Evolutionary conservation across 192 early-diverging fungal genomes (phyloP).

Genomic region (Mortierella hygrophila): DNA sequence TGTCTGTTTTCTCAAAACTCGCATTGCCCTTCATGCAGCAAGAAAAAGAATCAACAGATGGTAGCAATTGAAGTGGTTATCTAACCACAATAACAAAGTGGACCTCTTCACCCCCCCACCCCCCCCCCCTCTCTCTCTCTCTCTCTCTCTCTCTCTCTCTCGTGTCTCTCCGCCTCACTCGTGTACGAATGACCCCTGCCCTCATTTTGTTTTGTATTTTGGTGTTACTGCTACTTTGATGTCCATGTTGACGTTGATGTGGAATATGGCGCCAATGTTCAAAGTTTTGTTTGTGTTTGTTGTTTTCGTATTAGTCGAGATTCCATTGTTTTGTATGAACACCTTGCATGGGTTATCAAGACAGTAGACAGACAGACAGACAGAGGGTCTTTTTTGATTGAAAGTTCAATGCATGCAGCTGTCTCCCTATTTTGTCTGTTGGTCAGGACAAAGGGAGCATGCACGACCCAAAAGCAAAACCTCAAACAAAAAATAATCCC

Average conservation of each 20-base stretch:
- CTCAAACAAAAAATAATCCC: not conserved
- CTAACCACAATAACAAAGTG: not conserved
- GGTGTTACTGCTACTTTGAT: not conserved
- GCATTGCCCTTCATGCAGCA: not conserved
- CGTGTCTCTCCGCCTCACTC: not conserved
- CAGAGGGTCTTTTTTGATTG: not conserved
- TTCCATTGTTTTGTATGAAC: not conserved
- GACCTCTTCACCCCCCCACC: not conserved
- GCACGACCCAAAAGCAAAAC: not conserved
- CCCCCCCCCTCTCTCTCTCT: not conserved
- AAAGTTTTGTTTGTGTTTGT: not conserved
- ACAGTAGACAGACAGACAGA: not conserved
- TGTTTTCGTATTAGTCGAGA: not conserved
- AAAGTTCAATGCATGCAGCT: not conserved
- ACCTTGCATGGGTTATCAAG: not conserved
- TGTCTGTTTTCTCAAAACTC: not conserved
- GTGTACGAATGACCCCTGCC: not conserved
- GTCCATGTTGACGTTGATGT: not conserved
- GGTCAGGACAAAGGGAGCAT: not conserved
- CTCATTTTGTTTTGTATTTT: not conserved
- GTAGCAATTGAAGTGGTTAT: not conserved
- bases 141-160: not conserved
- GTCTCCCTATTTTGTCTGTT: slow-evolving; percentile 8
- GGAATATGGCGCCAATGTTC: not conserved
- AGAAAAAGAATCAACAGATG: not conserved